These are phyloP conservation scores for Peronospora destructor DNA, from an alignment of 352 stramenopile species.

Conservation along the genomic window DNA sequence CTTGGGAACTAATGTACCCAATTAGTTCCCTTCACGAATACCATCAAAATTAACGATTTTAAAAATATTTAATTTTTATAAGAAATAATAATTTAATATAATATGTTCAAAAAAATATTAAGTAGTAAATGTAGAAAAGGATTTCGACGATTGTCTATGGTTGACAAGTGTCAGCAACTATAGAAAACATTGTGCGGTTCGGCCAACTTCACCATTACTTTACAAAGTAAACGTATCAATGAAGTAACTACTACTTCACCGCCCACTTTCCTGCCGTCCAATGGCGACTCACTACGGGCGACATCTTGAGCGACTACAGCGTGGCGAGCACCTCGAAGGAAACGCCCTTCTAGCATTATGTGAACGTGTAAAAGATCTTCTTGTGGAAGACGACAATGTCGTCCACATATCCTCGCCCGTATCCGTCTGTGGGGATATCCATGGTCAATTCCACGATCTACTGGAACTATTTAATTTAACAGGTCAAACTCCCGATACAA, in stretches of 20 bases:
- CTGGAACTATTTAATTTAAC: conserved; percentile 89
- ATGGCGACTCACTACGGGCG: conserved; percentile 29
- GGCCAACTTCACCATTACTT: not conserved
- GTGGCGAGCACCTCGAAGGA: conserved; percentile 46
- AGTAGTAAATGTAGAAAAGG: too few relatives aligned
- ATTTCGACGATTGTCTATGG: too few relatives aligned
- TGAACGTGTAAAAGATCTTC: conserved; percentile 59
- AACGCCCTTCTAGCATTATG: conserved; percentile 54
- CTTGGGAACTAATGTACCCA: too few relatives aligned
- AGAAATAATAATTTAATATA: too few relatives aligned
- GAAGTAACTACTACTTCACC: not conserved
- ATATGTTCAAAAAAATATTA: too few relatives aligned
- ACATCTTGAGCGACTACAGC: conserved; percentile 56
- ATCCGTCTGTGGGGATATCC: conserved; percentile 90
- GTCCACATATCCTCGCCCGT: conserved; percentile 71
- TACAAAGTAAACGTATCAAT: not conserved
- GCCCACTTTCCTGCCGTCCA: not conserved
- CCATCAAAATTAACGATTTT: too few relatives aligned
- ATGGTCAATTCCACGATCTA: conserved; percentile 97
- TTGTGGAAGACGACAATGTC: conserved; percentile 79
- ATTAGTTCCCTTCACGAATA: too few relatives aligned
- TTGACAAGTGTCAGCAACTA: too few relatives aligned
- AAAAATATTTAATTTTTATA: too few relatives aligned
- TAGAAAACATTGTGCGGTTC: too few relatives aligned
- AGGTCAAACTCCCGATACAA: conserved; percentile 79